Percentiles rank a stretch among this genome's conserved stretches.
These are phyloP conservation scores for Colletotrichum nymphaeae DNA, from an alignment of 2,329 filamentous ascomycete genomes.

Conservation along the genomic window DNA sequence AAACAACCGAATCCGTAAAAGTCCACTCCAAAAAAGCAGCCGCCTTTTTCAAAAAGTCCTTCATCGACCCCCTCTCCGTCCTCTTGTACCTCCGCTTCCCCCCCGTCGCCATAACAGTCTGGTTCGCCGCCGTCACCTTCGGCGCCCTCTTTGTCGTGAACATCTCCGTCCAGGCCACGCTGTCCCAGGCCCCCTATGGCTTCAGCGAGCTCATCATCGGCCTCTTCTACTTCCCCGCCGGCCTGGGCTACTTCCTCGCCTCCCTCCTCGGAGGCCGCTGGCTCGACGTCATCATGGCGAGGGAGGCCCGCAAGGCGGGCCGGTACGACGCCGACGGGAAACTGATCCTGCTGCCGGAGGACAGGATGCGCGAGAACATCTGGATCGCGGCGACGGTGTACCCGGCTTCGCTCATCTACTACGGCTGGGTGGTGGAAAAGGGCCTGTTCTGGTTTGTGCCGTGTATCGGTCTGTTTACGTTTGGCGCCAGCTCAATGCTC, in stretches of 20 bases:
- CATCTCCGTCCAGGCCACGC: slow-evolving; percentile 79
- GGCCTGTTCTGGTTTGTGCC: slow-evolving; percentile 74
- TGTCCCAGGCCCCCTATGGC: slow-evolving; percentile 74
- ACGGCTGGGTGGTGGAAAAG: slow-evolving; percentile 78
- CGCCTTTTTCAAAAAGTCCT: slow-evolving; percentile 65
- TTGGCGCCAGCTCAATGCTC: slow-evolving; percentile 83
- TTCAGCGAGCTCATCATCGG: slow-evolving; percentile 78
- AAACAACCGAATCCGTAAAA: slow-evolving; percentile 72
- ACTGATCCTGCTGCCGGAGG: slow-evolving; percentile 78
- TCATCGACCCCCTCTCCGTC: slow-evolving; percentile 80
- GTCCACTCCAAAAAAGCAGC: slow-evolving; percentile 65
- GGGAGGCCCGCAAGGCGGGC: slow-evolving; percentile 77
- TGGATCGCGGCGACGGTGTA: slow-evolving; percentile 80
- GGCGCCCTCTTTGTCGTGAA: slow-evolving; percentile 82
- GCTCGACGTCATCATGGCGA: slow-evolving; percentile 85
- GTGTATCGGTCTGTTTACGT: slow-evolving; percentile 76
- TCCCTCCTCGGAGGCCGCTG: slow-evolving; percentile 79
- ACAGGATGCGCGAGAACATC: slow-evolving; percentile 85
- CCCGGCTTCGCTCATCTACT: slow-evolving; percentile 77
- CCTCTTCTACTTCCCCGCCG: slow-evolving; percentile 80
- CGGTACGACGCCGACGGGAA: slow-evolving; percentile 75
- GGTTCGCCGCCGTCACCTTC: slow-evolving; percentile 81
- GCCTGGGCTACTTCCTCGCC: slow-evolving; percentile 77
- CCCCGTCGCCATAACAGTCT: slow-evolving; percentile 78
- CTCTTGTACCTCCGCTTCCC: slow-evolving; percentile 80